Conservation (phyloP, 2,329 filamentous ascomycete genomes). For the Cercospora berteroae region DNA sequence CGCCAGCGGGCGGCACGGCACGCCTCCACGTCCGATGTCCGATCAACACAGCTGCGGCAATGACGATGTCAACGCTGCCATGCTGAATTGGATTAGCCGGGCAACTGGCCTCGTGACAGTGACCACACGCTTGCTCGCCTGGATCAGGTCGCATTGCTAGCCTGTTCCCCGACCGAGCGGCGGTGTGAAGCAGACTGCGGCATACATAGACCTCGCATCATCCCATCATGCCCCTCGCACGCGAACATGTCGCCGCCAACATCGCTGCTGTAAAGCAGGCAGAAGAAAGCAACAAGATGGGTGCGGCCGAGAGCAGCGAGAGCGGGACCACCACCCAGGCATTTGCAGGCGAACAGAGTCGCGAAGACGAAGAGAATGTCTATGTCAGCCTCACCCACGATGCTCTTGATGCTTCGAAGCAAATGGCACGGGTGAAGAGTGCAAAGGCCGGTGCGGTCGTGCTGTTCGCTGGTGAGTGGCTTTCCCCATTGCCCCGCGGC, state of each 20-base stretch:
- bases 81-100: not conserved
- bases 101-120: not conserved
- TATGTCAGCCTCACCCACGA: conserved; percentile 68
- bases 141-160: not conserved
- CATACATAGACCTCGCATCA: not conserved
- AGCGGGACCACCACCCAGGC: not conserved
- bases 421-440: conserved; percentile 67
- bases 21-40: not conserved
- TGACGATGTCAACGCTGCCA: not conserved
- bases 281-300: not conserved
- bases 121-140: not conserved
- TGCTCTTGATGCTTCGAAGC: conserved; percentile 55
- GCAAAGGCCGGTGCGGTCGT: conserved; percentile 74
- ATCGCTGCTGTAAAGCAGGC: not conserved
- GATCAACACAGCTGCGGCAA: not conserved
- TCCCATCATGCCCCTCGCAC: conserved; percentile 1
- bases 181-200: not conserved
- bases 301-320: conserved; percentile 8
- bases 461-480: conserved; percentile 63
- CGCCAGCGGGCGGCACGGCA: not conserved
- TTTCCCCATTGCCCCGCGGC: not conserved
- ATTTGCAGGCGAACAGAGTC: conserved; percentile 33
- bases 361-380: conserved; percentile 47
- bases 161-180: not conserved
- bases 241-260: not conserved